phyloP scores from a whole-genome alignment of 441 rosid genomes.

The Populus hybrid region DNA sequence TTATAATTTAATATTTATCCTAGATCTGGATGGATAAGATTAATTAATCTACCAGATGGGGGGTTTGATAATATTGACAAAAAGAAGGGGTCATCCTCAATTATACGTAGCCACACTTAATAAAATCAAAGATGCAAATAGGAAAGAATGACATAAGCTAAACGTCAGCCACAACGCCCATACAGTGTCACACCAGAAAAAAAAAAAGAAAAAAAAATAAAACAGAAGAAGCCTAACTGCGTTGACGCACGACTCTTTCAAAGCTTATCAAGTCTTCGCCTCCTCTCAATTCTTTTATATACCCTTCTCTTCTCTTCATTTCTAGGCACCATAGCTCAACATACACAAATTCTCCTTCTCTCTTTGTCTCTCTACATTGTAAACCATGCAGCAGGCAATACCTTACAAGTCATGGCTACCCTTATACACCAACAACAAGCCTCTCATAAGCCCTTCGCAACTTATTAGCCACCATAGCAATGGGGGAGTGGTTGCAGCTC shows the following conservation, averaged over 20 bases:
- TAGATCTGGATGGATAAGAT: too few relatives aligned
- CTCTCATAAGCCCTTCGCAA: constrained; percentile 5
- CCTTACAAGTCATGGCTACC: constrained; percentile 56
- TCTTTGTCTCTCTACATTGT: not conserved
- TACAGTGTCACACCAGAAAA: constrained; percentile 21
- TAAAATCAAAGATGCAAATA: not conserved
- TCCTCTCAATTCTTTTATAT: not conserved
- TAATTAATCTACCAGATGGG: too few relatives aligned
- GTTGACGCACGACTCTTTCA: constrained; percentile 41
- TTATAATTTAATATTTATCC: too few relatives aligned
- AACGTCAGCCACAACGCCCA: constrained; percentile 33
- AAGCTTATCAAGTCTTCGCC: not conserved
- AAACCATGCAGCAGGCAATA: constrained; percentile 71
- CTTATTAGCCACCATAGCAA: not conserved
- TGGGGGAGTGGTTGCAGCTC: not conserved
- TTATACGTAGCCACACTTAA: not conserved
- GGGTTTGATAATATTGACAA: not conserved
- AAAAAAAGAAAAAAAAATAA: not conserved
- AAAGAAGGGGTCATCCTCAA: not conserved
- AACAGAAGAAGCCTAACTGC: constrained; percentile 7
- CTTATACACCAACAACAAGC: constrained; percentile 20
- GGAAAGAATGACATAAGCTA: not conserved
- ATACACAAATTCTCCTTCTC: not conserved
- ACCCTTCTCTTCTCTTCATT: not conserved
- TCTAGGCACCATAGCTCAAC: not conserved